Evolutionary conservation across 192 early-diverging fungal genomes (phyloP), one percentile per base, ranked within the genome.

Genomic region (Podila epigama): DNA sequence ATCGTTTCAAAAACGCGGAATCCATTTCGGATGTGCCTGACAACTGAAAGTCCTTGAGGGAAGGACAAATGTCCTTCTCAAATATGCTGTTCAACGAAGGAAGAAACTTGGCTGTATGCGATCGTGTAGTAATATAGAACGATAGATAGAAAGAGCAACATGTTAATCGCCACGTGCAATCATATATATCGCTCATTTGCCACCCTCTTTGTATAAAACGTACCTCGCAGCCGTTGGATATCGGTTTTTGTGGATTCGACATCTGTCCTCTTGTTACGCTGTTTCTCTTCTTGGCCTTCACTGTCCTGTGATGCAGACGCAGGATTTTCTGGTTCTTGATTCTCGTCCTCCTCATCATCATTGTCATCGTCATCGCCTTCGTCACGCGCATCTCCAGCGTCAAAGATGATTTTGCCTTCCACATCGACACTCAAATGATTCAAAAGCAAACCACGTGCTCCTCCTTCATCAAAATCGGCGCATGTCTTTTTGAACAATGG

Each of bases 401-500:
- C 97, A 85, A 99, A 99, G 20, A 98, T 92, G 57, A 98, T 94
- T 65, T 90, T 94, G n/a, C 94, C 91, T 15, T 93, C 86, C 9
- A 69, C 75, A 53, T 95, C 90, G 40, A 99, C 84, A 34, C 84
- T 84, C 40, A 99, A 75, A 62, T 96, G 93, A 75, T 96, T 97
- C 41, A 99, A 80, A 37, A 99, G 81, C 37, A 99, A 81, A 6
- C 96, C 96, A 33, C 92, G 89, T 20, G 96, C 96, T 7, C 95
- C 96, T 31, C 97, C 95, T 82, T 99, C 95, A 78, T 99, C 97
- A 83, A 99, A 98, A 75, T 97, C 95, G 9, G 96, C 95, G 12
- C 92, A 95, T n/a, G 96, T 97, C 75, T 99, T 99, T 71, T 96
- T 94, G 83, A 97, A 99, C 31, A 98, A 82, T 36, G 97, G 97